Evolutionary conservation across 768 basidiomycete species (phyloP).

Genomic region (Polyporus arcularius): DNA sequence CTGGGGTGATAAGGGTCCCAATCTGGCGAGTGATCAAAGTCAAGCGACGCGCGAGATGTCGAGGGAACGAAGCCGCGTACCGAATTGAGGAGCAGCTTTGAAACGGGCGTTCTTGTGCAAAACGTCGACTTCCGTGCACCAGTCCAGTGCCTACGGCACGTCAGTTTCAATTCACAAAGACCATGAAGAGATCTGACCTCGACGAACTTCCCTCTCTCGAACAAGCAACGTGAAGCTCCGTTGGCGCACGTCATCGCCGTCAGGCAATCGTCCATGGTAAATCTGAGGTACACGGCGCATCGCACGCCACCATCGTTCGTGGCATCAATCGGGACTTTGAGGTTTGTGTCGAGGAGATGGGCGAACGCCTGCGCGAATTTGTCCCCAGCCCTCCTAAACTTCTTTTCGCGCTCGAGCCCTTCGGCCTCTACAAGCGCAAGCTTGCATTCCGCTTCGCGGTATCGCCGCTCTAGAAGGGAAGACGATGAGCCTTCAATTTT

Average conservation of each 20-base stretch:
- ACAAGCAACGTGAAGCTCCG: slow-evolving; percentile 9
- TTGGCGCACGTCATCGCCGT: slow-evolving; percentile 19
- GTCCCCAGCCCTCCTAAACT: neutral
- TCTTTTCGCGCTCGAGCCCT: neutral
- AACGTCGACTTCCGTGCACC: slow-evolving; percentile 32
- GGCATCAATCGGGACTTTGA: slow-evolving; percentile 8
- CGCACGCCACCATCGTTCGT: slow-evolving; percentile 11
- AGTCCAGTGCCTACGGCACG: slow-evolving; percentile 31
- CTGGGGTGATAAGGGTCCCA: slow-evolving; percentile 30
- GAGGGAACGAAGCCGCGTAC: slow-evolving; percentile 5
- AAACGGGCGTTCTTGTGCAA: slow-evolving; percentile 27
- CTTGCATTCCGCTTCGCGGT: slow-evolving; percentile 14
- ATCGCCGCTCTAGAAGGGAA: neutral
- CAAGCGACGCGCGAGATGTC: too few species aligned
- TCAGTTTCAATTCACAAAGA: neutral
- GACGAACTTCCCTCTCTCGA: neutral
- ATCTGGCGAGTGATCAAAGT: slow-evolving; percentile 8
- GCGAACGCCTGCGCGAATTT: slow-evolving; percentile 9
- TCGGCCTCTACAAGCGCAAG: neutral
- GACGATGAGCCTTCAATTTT: neutral
- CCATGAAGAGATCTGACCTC: slow-evolving; percentile 7
- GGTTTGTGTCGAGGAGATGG: slow-evolving; percentile 4
- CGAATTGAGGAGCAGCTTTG: slow-evolving; percentile 3
- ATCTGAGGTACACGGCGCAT: slow-evolving; percentile 9
- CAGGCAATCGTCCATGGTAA: slow-evolving; percentile 13